Evolutionary conservation across 2,329 filamentous ascomycete genomes (phyloP).

Genomic region (Fonsecaea erecta): DNA sequence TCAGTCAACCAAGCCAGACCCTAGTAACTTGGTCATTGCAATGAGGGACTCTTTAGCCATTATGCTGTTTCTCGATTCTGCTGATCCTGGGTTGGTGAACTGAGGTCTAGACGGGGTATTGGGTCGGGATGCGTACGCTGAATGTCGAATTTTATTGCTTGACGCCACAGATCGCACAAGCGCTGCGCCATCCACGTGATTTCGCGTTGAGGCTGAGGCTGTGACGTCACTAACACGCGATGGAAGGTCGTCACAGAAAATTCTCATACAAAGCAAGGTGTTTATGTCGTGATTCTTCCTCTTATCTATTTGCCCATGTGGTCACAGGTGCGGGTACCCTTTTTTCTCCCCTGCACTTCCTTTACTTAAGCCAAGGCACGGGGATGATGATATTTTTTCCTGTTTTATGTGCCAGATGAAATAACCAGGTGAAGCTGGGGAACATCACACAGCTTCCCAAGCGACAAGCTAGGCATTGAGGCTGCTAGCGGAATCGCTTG

Average conservation of each 20-base stretch:
- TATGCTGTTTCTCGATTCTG: constrained; percentile 6
- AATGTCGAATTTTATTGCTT: neutral
- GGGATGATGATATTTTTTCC: too few species aligned
- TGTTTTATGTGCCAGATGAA: neutral
- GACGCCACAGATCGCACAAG: neutral
- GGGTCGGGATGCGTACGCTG: neutral
- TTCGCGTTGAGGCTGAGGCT: neutral
- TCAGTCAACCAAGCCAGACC: constrained; percentile 15
- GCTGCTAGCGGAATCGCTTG: neutral
- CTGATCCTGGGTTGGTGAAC: too few species aligned
- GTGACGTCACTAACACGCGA: constrained; percentile 3
- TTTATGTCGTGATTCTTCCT: neutral
- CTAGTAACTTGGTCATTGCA: constrained; percentile 36
- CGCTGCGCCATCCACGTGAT: neutral
- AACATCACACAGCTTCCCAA: neutral
- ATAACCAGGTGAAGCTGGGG: neutral
- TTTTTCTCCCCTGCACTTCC: neutral
- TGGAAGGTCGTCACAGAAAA: neutral
- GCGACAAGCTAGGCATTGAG: neutral
- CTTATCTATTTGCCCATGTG: too few species aligned
- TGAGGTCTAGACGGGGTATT: neutral
- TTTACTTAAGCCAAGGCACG: too few species aligned
- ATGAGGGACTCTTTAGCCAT: constrained; percentile 37
- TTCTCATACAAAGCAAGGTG: neutral
- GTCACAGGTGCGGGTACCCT: too few species aligned